Percentiles rank a stretch among this genome's conserved stretches.
phyloP scores from a whole-genome alignment of 805 yeast genomes.

The Blastobotrys attinorum region DNA sequence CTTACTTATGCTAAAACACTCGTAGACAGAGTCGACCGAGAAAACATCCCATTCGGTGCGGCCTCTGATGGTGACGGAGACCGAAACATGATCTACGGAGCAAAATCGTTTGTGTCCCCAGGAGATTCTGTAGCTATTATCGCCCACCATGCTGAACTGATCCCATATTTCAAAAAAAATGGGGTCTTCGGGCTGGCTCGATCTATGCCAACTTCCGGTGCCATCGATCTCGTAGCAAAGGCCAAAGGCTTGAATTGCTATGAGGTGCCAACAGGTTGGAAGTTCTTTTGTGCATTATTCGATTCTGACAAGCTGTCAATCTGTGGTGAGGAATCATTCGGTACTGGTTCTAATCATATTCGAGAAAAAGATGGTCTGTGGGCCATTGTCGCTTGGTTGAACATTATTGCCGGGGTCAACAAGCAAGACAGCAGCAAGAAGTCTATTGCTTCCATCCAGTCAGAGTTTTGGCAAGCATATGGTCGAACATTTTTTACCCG shows the following conservation, averaged over 20 bases:
- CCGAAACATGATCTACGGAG: slow-evolving; percentile 97
- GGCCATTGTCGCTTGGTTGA: slow-evolving; percentile 97
- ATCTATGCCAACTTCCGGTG: slow-evolving; percentile 95
- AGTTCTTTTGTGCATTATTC: slow-evolving; percentile 90
- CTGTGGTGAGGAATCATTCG: slow-evolving; percentile 97
- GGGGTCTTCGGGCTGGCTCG: slow-evolving; percentile 93
- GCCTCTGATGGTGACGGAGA: slow-evolving; percentile 99
- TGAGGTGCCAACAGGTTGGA: slow-evolving; percentile 99
- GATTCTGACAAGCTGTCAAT: slow-evolving; percentile 90
- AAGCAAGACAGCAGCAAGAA: slow-evolving; percentile 50
- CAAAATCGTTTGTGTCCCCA: slow-evolving; percentile 89
- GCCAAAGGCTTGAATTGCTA: slow-evolving; percentile 65
- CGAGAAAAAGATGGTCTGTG: slow-evolving; percentile 97
- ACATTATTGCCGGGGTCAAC: slow-evolving; percentile 80
- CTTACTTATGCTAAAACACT: slow-evolving; percentile 85
- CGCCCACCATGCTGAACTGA: slow-evolving; percentile 82
- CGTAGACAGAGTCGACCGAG: slow-evolving; percentile 77
- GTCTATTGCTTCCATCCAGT: slow-evolving; percentile 72
- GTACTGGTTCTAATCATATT: slow-evolving; percentile 95
- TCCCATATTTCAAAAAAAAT: slow-evolving; percentile 82
- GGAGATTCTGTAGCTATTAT: slow-evolving; percentile 98
- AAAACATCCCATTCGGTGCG: slow-evolving; percentile 86
- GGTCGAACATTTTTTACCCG: slow-evolving; percentile 97
- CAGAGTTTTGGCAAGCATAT: slow-evolving; percentile 79
- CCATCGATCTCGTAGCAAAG: slow-evolving; percentile 85